Evolutionary conservation across 768 basidiomycete species (phyloP).

Genomic region (Suillus discolor): DNA sequence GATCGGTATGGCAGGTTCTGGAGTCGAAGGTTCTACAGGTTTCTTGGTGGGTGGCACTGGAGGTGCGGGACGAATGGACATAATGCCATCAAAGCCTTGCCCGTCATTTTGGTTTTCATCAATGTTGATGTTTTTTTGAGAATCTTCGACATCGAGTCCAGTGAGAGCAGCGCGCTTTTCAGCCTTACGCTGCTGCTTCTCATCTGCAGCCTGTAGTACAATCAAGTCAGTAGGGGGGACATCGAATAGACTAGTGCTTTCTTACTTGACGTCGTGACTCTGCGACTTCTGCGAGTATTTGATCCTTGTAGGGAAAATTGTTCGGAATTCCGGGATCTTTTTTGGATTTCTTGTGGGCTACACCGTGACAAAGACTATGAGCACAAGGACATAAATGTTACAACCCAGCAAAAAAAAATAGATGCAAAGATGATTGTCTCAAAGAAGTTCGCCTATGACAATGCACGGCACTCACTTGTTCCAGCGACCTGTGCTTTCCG

Average conservation of each 20-base stretch:
- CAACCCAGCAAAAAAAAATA: conserved; percentile 6
- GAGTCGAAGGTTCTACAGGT: not conserved
- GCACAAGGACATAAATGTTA: conserved; percentile 9
- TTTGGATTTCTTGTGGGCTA: conserved; percentile 59
- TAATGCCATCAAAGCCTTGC: conserved; percentile 42
- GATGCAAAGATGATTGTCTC: not conserved
- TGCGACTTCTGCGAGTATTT: conserved; percentile 88
- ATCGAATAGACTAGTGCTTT: not conserved
- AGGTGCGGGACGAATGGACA: conserved; percentile 20
- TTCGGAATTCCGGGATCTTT: conserved; percentile 96
- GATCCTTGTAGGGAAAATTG: conserved; percentile 92
- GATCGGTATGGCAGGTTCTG: conserved; percentile 23
- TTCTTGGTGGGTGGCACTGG: conserved; percentile 10
- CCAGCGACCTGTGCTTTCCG: conserved; percentile 79
- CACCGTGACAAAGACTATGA: not conserved
- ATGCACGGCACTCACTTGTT: conserved; percentile 61
- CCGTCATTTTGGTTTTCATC: conserved; percentile 32
- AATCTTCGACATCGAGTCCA: conserved; percentile 28
- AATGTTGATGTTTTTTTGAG: conserved; percentile 29
- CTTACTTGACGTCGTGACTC: conserved; percentile 76
- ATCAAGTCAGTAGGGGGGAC: not conserved
- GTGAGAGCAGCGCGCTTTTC: conserved; percentile 53
- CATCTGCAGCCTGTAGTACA: conserved; percentile 65
- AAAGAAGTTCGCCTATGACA: not conserved
- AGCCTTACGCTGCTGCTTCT: conserved; percentile 67